phyloP scores from a whole-genome alignment of 176 grass and related monocot genomes.

The Sorghum bicolor region Sorghum_bicolor_NCBIv3 NC_012875.2:57102501-57103000 shows the following conservation, averaged over 20 bases:
- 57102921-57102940: conserved; percentile 84
- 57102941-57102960: conserved; percentile 58
- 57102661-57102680: conserved; percentile 4
- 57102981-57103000: conserved; percentile 87
- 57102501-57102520: not conserved
- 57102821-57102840: not conserved
- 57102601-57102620: not conserved
- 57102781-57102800: not conserved
- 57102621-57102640: not conserved
- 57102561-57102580: not conserved
- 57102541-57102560: not conserved
- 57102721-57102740: not conserved
- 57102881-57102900: conserved; percentile 74
- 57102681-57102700: not conserved
- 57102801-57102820: conserved; percentile 8
- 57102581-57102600: not conserved
- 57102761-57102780: not conserved
- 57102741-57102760: not conserved
- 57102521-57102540: not conserved
- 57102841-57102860: conserved; percentile 27
- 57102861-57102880: conserved; percentile 97
- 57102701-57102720: not conserved
- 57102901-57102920: conserved; percentile 70
- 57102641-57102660: not conserved
- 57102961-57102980: conserved; percentile 91